Conservation (phyloP, 176 grass and related monocot species). For the Oryza officinalis region DNA sequence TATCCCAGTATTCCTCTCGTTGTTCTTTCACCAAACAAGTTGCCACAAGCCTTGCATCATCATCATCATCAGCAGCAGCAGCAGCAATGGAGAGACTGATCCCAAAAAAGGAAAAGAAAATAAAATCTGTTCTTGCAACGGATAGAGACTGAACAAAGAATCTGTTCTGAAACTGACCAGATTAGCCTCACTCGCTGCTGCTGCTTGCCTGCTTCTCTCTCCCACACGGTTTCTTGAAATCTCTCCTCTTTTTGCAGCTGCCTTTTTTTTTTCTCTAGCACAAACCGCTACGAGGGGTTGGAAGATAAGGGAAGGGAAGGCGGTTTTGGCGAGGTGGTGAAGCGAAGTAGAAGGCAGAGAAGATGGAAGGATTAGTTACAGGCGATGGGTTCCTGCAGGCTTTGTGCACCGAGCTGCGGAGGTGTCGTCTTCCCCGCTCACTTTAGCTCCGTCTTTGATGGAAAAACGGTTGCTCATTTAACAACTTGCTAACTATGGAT, state of each 20-base stretch:
- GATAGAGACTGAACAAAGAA: constrained; percentile 23
- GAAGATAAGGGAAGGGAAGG: constrained; percentile 3
- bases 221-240: not conserved
- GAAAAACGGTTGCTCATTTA: constrained; percentile 31
- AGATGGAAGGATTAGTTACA: constrained; percentile 50
- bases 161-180: constrained; percentile 34
- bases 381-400: constrained; percentile 26
- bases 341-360: constrained; percentile 34
- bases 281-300: not conserved
- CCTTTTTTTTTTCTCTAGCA: not conserved
- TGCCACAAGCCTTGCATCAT: not conserved
- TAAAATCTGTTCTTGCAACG: not conserved
- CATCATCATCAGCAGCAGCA: not conserved
- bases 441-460: constrained; percentile 29
- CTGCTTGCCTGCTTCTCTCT: not conserved
- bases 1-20: not conserved
- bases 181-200: not conserved
- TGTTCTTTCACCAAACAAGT: not conserved
- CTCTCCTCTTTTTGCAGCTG: not conserved
- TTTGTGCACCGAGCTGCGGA: constrained; percentile 32
- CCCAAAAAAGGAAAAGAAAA: not conserved
- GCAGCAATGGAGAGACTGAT: not conserved
- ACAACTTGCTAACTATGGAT: constrained; percentile 1
- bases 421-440: constrained; percentile 34
- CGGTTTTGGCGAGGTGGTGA: constrained; percentile 50